phyloP scores from a whole-genome alignment of 768 basidiomycete species.

The Gloeostereum incarnatum region DNA sequence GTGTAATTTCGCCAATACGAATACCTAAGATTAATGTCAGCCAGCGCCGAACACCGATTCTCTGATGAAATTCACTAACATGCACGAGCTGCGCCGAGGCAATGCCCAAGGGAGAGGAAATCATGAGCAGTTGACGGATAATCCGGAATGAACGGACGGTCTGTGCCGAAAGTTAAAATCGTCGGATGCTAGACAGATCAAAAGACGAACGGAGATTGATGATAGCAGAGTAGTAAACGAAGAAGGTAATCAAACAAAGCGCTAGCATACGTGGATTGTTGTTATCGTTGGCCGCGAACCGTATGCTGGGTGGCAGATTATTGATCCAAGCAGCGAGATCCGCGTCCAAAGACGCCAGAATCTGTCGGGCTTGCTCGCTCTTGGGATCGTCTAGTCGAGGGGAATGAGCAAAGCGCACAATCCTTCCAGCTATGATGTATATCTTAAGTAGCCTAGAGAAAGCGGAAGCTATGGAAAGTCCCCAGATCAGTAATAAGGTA shows the following conservation, averaged over 20 bases:
- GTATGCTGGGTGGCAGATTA: constrained; percentile 8
- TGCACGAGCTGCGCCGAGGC: constrained; percentile 10
- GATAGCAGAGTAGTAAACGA: constrained; percentile 12
- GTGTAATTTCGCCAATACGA: constrained; percentile 10
- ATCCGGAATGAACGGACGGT: constrained; percentile 13
- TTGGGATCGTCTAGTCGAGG: constrained; percentile 7
- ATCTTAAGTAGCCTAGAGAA: constrained; percentile 8
- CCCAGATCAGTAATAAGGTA: neutral
- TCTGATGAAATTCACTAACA: constrained; percentile 3
- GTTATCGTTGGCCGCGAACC: constrained; percentile 7
- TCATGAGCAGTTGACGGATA: constrained; percentile 5
- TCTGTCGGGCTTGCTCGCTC: constrained; percentile 5
- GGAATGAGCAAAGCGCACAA: constrained; percentile 11
- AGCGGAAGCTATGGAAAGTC: neutral
- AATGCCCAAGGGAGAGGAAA: constrained; percentile 9
- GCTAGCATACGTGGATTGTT: constrained; percentile 9
- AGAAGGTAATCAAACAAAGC: constrained; percentile 11
- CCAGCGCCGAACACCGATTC: neutral
- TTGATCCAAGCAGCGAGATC: constrained; percentile 10
- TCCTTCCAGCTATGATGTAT: constrained; percentile 11
- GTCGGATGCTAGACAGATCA: neutral
- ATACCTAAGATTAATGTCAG: constrained; percentile 5
- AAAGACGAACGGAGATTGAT: constrained; percentile 11
- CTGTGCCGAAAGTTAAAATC: constrained; percentile 1
- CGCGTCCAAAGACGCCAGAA: constrained; percentile 5